Base-by-base conservation (phyloP, 2,329 filamentous ascomycete species). In the Chaetomiaceae sp. region DNA sequence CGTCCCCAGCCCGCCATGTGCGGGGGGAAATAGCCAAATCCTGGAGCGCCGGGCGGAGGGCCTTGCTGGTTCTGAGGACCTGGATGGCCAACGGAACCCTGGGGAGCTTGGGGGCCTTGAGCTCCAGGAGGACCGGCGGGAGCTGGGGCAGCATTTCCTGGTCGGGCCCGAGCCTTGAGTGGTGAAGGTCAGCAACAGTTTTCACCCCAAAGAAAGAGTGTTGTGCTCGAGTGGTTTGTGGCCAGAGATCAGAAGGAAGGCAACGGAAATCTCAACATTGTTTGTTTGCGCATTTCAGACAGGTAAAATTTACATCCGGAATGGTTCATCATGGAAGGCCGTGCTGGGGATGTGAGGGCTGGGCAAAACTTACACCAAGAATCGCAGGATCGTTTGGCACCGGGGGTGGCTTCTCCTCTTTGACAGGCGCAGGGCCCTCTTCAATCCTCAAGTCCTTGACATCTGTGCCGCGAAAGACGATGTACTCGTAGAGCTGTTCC, bases 201-300 rank as follows among this genome's bases (percentile, higher is more conserved):
- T 53, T 62, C 75, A 58, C 59, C 58, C 59, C 57, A 57, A 57
- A 36, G 57, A 32, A 29, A 50, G 42, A 42, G 50, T 48, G 50
- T 57, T 10, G 21, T 56, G 23, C 50, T 53, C 32, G 14, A 34
- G 48, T 42, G 44, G 51, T 62, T 63, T 53, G 59, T 52, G 61
- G 64, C 62, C 61, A 52, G 52, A 64, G 67, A 84, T 96, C 90
- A 96, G 90, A 96, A 96, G 91, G 91, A 96, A 96, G 91, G 90
- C 91, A 96, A 96, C 91, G 90, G 91, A 96, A 86, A 87, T 86
- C 83, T 96, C 91, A 85, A 95, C 91, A 96, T 77, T 81, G 80
- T 62, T 86, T 90, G 76, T 83, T 85, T 95, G 90, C 90, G 90
- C 90, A 87, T 86, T 87, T 87, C 87, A 86, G 86, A 84, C 80